phyloP scores from a whole-genome alignment of 768 basidiomycete genomes.

The Tubosaeta sp. region DNA sequence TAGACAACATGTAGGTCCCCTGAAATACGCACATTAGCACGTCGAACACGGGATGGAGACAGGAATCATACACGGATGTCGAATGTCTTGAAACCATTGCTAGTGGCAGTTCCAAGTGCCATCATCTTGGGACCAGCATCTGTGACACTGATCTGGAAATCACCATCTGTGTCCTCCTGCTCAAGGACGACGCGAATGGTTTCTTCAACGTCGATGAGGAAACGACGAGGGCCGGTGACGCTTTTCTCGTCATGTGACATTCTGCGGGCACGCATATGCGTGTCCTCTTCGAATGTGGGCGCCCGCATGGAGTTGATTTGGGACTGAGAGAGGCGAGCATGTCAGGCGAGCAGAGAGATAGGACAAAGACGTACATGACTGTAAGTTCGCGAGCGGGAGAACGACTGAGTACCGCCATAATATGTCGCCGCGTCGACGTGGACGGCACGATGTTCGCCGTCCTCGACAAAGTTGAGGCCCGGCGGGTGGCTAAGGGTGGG shows the following conservation, averaged over 20 bases:
- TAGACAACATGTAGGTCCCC: conserved; percentile 99
- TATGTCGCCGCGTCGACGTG: conserved; percentile 74
- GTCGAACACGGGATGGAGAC: background rate
- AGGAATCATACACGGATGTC: conserved; percentile 73
- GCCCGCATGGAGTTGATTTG: conserved; percentile 65
- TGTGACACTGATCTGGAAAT: conserved; percentile 94
- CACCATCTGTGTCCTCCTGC: conserved; percentile 96
- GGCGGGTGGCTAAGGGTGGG: conserved; percentile 62
- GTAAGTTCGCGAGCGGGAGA: conserved; percentile 82
- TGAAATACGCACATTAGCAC: conserved; percentile 30
- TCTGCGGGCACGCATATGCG: conserved; percentile 66
- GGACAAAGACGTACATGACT: conserved; percentile 57
- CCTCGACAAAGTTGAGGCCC: conserved; percentile 63
- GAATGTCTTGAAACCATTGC: conserved; percentile 97
- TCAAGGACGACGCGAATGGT: conserved; percentile 94
- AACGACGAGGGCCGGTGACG: conserved; percentile 74
- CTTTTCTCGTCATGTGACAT: conserved; percentile 93
- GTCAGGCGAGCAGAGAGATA: conserved; percentile 9
- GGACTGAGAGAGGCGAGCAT: conserved; percentile 42
- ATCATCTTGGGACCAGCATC: conserved; percentile 97
- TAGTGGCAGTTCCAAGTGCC: conserved; percentile 92
- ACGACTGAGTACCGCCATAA: conserved; percentile 77
- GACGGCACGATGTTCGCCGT: conserved; percentile 43
- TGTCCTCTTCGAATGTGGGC: conserved; percentile 75
- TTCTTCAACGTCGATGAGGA: conserved; percentile 96